phyloP scores from a whole-genome alignment of 2,329 filamentous ascomycete species.

The Colletotrichum musae region DNA sequence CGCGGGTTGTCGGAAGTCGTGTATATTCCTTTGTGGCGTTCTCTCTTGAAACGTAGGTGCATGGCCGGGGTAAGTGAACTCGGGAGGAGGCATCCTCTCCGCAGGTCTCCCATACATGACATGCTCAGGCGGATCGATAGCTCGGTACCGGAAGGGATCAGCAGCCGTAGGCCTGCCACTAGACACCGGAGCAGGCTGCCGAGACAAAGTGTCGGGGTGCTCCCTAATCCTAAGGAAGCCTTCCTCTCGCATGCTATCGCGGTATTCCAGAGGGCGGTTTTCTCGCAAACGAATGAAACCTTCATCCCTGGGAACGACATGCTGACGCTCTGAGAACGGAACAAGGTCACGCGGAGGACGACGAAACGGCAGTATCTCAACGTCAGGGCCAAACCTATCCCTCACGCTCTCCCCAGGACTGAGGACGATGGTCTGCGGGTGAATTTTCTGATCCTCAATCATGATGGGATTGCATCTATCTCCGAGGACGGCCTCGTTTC shows the following conservation, averaged over 20 bases:
- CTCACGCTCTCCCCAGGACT: constrained; percentile 53
- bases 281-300: constrained; percentile 38
- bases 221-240: constrained; percentile 37
- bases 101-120: constrained; percentile 31
- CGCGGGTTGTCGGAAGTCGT: constrained; percentile 10
- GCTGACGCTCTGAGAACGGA: constrained; percentile 4
- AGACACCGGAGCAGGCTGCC: not conserved
- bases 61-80: constrained; percentile 5
- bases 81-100: constrained; percentile 7
- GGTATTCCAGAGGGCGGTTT: constrained; percentile 8
- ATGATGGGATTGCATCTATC: constrained; percentile 51
- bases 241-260: constrained; percentile 27
- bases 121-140: constrained; percentile 11
- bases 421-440: constrained; percentile 34
- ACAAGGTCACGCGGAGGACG: constrained; percentile 30
- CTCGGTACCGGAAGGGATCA: constrained; percentile 1
- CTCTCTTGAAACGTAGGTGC: not conserved
- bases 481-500: constrained; percentile 41
- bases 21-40: not conserved
- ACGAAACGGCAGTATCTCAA: constrained; percentile 38
- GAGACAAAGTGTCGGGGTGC: constrained; percentile 8
- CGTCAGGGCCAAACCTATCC: constrained; percentile 36
- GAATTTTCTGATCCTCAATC: constrained; percentile 56
- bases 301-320: constrained; percentile 14
- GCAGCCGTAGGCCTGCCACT: not conserved